Percentiles rank a stretch among this genome's conserved stretches.
These are phyloP conservation scores for Acer yangbiense DNA, from an alignment of 345 rosid species.

Conservation along the genomic window DNA sequence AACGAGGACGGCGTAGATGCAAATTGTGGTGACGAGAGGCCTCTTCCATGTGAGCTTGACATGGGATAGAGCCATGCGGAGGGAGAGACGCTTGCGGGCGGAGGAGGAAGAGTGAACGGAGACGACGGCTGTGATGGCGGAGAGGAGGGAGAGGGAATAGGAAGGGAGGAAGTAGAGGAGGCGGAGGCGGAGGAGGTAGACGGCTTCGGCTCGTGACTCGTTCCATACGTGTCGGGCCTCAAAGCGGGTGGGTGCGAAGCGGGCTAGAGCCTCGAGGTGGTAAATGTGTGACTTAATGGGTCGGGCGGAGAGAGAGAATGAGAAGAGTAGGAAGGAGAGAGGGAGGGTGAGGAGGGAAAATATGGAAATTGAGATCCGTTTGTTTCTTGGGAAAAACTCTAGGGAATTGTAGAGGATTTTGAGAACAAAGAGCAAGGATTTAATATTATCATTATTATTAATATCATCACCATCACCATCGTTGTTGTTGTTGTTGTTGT, in stretches of 20 bases:
- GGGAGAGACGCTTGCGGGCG: constrained; percentile 24
- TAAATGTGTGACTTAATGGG: constrained; percentile 54
- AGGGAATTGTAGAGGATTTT: constrained; percentile 40
- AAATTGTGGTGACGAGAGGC: constrained; percentile 51
- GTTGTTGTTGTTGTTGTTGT: not conserved
- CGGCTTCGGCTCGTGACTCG: constrained; percentile 63
- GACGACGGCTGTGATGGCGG: constrained; percentile 39
- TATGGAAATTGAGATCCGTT: constrained; percentile 43
- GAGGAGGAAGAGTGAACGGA: constrained; percentile 28
- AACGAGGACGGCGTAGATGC: constrained; percentile 45
- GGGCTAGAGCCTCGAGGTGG: constrained; percentile 57
- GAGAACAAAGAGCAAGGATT: not conserved
- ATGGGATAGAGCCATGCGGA: constrained; percentile 30
- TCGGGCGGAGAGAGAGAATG: constrained; percentile 50
- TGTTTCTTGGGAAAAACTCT: constrained; percentile 47
- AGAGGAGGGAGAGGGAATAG: constrained; percentile 54
- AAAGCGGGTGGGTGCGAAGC: constrained; percentile 47
- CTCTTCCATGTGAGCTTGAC: constrained; percentile 42
- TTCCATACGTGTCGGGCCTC: constrained; percentile 65
- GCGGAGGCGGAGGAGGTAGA: constrained; percentile 58
- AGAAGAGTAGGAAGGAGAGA: constrained; percentile 55
- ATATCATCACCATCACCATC: not conserved
- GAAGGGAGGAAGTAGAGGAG: constrained; percentile 49
- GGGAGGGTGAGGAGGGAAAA: constrained; percentile 56
- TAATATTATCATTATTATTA: not conserved